Percentiles rank a stretch among this genome's conserved stretches.
Evolutionary conservation across 2,329 filamentous ascomycete species (phyloP).

Genomic region (Colletotrichum sp.): DNA sequence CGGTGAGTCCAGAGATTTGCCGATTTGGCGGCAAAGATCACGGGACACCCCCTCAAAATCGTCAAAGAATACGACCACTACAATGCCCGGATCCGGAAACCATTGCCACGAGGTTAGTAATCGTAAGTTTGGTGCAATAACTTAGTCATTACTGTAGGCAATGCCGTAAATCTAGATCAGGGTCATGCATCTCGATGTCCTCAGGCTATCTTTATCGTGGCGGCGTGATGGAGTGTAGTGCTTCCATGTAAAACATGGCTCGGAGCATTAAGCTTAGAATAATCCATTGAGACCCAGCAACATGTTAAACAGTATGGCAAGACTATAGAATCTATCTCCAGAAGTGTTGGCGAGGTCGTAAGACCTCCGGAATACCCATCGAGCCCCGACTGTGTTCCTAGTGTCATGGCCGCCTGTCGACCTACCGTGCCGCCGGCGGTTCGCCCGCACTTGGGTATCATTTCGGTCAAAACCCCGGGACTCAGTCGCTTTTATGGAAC

Average conservation of each 20-base stretch:
- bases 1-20: not conserved
- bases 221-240: too few species aligned
- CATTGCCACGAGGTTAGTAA: not conserved
- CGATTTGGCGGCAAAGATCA: not conserved
- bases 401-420: not conserved
- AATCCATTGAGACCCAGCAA: not conserved
- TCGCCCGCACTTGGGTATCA: not conserved
- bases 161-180: not conserved
- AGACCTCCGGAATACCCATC: not conserved
- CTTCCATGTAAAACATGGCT: too few species aligned
- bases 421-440: not conserved
- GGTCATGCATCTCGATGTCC: not conserved
- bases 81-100: not conserved
- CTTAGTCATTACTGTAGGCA: accelerated
- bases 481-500: not conserved
- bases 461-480: not conserved
- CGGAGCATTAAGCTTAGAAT: too few species aligned
- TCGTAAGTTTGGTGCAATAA: not conserved
- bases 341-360: not conserved
- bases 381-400: accelerated
- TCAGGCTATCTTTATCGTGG: too few species aligned
- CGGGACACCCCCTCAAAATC: accelerated
- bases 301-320: accelerated
- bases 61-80: not conserved
- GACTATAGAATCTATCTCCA: accelerated